Base-by-base conservation (phyloP, 179 eudicot genomes). In the Amaranthus tricolor region DNA sequence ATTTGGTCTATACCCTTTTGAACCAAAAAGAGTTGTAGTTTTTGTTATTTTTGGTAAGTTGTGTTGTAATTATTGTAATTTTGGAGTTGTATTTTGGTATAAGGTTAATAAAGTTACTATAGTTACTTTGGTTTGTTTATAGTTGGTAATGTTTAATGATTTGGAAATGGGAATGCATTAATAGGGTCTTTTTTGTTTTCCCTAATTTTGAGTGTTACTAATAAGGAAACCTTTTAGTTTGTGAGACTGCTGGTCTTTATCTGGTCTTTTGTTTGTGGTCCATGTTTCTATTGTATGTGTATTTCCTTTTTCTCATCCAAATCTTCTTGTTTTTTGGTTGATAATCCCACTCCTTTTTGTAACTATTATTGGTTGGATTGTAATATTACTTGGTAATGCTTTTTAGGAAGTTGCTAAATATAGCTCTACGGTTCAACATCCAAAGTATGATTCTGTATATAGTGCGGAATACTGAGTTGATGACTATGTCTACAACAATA, bases 151-250 rank as follows among this genome's bases (percentile, higher is more conserved):
- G 16, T 68, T 68, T 45, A 67, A 21, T 62, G 68, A 40, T 14
- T 59, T 24, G n/a, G 58, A 47, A 14, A 20, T 15, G 45, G 68
- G 77, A 45, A 47, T 81, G 74, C n/a, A 72, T 62, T 52, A 61
- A 48, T 76, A 73, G 61, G 54, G 11, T 20, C 40, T 64, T 66
- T 75, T 76, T 76, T 71, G 15, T 1, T 45, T 73, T 57, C 76
- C 65, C 71, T 40, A 64, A 45, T 74, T 62, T 43, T 58, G 53
- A 40, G 71, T 50, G 73, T 58, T 65, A 52, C 49, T 71, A 62
- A 59, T 59, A 40, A 17, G 72, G 83, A 72, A 80, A 76, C 77
- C 63, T 76, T 24, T 72, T 70, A 66, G 77, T 80, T 80, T 80
- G 70, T 72, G 74, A 59, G 74, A 21, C 21, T 76, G 16, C 24